Evolutionary conservation across 768 basidiomycete species (phyloP).

Genomic region (Naganishia onofrii): DNA sequence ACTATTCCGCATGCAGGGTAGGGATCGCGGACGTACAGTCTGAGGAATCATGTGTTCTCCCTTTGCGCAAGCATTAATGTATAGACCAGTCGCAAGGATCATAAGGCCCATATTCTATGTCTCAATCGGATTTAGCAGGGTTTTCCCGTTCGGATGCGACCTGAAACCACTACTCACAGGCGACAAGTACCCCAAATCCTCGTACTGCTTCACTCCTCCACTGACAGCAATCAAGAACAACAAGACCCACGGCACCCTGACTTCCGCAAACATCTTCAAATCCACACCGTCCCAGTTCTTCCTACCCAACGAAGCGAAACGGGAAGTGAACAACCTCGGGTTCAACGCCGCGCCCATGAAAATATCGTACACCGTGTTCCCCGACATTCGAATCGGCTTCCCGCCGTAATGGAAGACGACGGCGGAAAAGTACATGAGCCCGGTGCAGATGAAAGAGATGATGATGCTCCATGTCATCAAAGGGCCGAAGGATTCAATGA

Average conservation of each 20-base stretch:
- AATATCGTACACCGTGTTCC: constrained; percentile 87
- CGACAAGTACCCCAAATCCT: constrained; percentile 83
- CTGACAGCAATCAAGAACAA: constrained; percentile 90
- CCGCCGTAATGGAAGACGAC: constrained; percentile 63
- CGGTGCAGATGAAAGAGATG: constrained; percentile 76
- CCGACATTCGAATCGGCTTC: constrained; percentile 87
- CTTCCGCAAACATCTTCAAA: constrained; percentile 98
- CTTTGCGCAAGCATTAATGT: constrained; percentile 92
- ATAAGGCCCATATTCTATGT: constrained; percentile 91
- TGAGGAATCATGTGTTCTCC: constrained; percentile 59
- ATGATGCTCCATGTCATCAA: constrained; percentile 95
- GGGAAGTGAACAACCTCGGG: constrained; percentile 63
- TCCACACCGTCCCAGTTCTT: constrained; percentile 66
- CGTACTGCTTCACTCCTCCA: constrained; percentile 93
- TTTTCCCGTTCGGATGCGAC: too few relatives aligned
- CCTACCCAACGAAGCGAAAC: constrained; percentile 13
- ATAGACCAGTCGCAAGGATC: constrained; percentile 92
- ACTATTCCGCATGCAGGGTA: background rate
- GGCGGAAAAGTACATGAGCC: constrained; percentile 75
- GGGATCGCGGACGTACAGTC: constrained; percentile 33
- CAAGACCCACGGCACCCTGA: constrained; percentile 94
- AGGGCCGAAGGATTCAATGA: constrained; percentile 93
- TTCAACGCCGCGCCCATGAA: constrained; percentile 96
- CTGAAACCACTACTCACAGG: constrained; percentile 59
- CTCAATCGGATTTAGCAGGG: background rate